Base-by-base conservation (phyloP, 1,284 basidiomycete genomes). In the Fistulina hepatica region DNA sequence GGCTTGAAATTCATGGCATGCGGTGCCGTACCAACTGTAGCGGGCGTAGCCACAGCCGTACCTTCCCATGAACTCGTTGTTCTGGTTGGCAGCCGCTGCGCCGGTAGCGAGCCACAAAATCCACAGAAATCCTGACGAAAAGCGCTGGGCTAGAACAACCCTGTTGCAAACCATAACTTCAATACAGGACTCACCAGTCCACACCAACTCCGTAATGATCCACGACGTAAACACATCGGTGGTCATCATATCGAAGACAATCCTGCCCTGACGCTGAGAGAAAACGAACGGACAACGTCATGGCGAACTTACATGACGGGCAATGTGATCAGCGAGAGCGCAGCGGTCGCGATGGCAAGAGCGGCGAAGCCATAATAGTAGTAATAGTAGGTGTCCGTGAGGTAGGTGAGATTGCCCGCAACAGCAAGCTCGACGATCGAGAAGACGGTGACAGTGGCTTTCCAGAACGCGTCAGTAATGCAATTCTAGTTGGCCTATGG, bases 1-100 rank as follows among this genome's bases (percentile, higher is more conserved):
- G 2, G 57, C 71, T 31, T 61, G 48, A 22, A 59, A 51, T 45
- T 73, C 60, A 31, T 55, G 54, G 50, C 75, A 78, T 19, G 55
- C 51, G n/a, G 45, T 42, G 11, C 31, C 37, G n/a, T 49, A 4
- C 6, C 43, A 45, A 23, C 35, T 48, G 15, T 36, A n/a, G n/a
- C n/a, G n/a, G n/a, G n/a, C n/a, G n/a, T n/a, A n/a, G n/a, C n/a
- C n/a, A n/a, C n/a, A n/a, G n/a, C n/a, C n/a, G n/a, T n/a, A n/a
- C n/a, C n/a, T n/a, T n/a, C n/a, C n/a, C n/a, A n/a, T n/a, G n/a
- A n/a, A n/a, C n/a, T n/a, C n/a, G n/a, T n/a, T n/a, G n/a, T n/a
- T n/a, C n/a, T n/a, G n/a, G n/a, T n/a, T n/a, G n/a, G n/a, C n/a
- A n/a, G n/a, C n/a, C n/a, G n/a, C n/a, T n/a, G n/a, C n/a, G n/a